Evolutionary conservation across 1,284 basidiomycete genomes (phyloP), one percentile per base, ranked within the genome.

Genomic region (Pseudozyma sp.): DNA sequence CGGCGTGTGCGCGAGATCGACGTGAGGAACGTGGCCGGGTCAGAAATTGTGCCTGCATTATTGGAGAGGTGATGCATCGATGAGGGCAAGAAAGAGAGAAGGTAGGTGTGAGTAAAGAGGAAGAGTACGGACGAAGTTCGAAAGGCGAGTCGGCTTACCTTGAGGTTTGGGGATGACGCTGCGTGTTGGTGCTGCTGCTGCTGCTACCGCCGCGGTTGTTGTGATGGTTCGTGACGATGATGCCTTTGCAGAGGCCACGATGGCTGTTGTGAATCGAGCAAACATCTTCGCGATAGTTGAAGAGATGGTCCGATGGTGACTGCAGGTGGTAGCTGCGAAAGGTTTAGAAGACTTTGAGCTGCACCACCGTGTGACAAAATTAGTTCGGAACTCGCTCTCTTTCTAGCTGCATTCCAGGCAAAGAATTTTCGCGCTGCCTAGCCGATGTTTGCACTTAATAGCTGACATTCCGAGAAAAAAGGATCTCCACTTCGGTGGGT

Each of bases 1-100:
- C 87, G 89, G 44, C 91, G 89, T 9, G 86, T 86, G 42, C 91
- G 88, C 31, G 92, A 92, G 77, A 93, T 92, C 24, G 90, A 88
- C 64, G 88, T 88, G 66, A 93, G 86, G 78, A 93, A 92, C n/a
- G 87, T 33, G 2, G 54, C 54, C 9, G 67, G 55, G 34, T 73
- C 54, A 6, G 53, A 17, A 19, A 73, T 57, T 2, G 49, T 29
- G 13, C 53, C 61, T 67, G 45, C n/a, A 10, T 19, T 7, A 17
- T 9, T 29, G 19, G 2, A 17, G 17, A 11, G 43, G 24, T 14
- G 48, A 31, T 13, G 29, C n/a, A 24, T 16, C 40, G 40, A 42
- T 13, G 45, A 11, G 30, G 29, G 2, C 35, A 5, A 29, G 17
- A 31, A 39, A 17, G 19, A 8, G 11, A 47, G 6, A 33, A n/a